Conservation (phyloP, 2,329 filamentous ascomycete species). For the Tolypocladium tundrense region DNA sequence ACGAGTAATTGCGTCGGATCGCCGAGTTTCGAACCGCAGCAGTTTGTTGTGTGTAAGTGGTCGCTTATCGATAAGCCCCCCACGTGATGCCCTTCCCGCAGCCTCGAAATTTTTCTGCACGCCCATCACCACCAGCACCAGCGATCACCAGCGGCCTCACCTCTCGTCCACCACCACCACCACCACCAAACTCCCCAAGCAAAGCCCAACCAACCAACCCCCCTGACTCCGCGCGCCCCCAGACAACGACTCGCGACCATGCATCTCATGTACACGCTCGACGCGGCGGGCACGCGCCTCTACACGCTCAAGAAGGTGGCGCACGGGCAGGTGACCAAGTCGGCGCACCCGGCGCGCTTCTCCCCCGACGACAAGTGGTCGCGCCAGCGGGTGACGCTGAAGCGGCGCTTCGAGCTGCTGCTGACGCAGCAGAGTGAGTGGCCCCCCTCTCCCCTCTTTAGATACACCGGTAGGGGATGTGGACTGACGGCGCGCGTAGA, state of each 20-base stretch:
- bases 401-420: constrained; percentile 84
- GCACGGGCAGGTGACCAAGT: constrained; percentile 81
- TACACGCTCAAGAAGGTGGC: constrained; percentile 94
- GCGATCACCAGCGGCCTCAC: neutral
- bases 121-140: neutral
- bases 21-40: no score
- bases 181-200: neutral
- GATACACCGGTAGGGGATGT: no score
- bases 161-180: neutral
- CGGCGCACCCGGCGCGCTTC: constrained; percentile 90
- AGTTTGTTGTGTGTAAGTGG: no score
- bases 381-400: constrained; percentile 86
- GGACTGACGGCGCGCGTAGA: neutral
- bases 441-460: no score
- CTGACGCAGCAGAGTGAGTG: constrained; percentile 63
- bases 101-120: constrained; percentile 1
- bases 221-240: no score
- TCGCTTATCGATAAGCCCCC: constrained; percentile 3
- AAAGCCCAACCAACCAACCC: constrained; percentile 3
- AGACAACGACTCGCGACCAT: constrained; percentile 20
- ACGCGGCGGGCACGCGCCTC: constrained; percentile 70
- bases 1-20: no score
- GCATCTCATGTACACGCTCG: constrained; percentile 75
- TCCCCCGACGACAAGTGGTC: constrained; percentile 99
- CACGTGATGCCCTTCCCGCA: constrained; percentile 10